Base-by-base conservation (phyloP, 352 stramenopile species). In the Phytophthora ohioensis region DNA sequence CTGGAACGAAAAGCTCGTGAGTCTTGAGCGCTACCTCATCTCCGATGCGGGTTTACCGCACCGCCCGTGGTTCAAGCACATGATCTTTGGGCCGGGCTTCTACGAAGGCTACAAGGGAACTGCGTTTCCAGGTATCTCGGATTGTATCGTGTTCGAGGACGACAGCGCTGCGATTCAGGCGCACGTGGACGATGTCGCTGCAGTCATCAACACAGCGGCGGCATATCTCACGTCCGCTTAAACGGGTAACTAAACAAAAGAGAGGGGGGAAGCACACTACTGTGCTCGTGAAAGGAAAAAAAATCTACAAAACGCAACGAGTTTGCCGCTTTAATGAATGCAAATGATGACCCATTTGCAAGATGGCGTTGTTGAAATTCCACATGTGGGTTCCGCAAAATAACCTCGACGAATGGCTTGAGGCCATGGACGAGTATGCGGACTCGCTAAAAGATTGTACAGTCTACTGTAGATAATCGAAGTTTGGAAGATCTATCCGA, bases 81-180 rank as follows among this genome's bases (percentile, higher is more conserved):
- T 87, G 51, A 81, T 84, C 41, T 87, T 87, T 34, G 79, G 76
- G 8, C 79, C 79, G 7, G 79, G 79, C 11, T 87, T 81, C 49
- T 87, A 81, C 54, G 79, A 87, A 30, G 76, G 79, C 27, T 87
- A 87, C 69, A 71, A 74, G 15, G 79, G 79, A 42, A 49, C 67
- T 41, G 71, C 79, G 7, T 87, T 87, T 64, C 80, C 80, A 9
- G 79, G 79, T 5, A 75, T 87, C n/a, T 74, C 76, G 11, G 80
- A 87, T 42, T 67, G 58, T 35, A 69, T 87, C 15, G 72, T 71
- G 9, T 87, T 87, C 39, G 36, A 77, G 6, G 80, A 87, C 54
- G 56, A 80, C 54, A 48, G 27, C 9, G 57, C 49, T 41, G 66
- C 62, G 17, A 77, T 82, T 12, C 80, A 87, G 63, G 52, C 54